Base-by-base conservation (phyloP, 345 rosid species). In the Camelina laxa region DNA sequence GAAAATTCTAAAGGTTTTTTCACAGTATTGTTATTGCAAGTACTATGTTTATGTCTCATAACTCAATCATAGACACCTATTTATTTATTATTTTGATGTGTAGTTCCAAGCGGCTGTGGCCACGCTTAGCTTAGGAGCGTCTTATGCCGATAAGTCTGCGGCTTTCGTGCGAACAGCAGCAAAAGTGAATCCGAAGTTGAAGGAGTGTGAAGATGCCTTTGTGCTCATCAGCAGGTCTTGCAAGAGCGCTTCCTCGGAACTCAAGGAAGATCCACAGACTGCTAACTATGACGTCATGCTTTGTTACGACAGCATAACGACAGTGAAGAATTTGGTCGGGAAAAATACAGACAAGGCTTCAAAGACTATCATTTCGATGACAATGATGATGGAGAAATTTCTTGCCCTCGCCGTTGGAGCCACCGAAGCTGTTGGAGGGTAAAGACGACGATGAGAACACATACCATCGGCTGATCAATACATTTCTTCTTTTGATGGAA, bases 211-310 rank as follows among this genome's bases (percentile, higher is more conserved):
- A 15, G 42, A 24, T 35, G 78, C 51, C 33, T 66, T 7, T 10
- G 9, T 0, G 51, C 2, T 33, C 36, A 33, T 33, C 9, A 7
- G 9, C 7, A 33, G 36, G 36, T 33, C 36, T 33, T 8, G 7
- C 36, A 33, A 33, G 36, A 33, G 36, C 9, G 36, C 36, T 33
- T 33, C 36, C 36, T 33, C 36, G 36, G 36, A 33, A 33, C 9
- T 33, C 36, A 33, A 33, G 36, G 36, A 33, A 33, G 36, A 33
- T 33, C 36, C 36, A 33, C 2, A 33, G 36, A 33, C 9, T 33
- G 36, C 78, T 1, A 58, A 66, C 73, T 74, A 66, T 74, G 60
- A 67, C 15, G 78, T 49, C 54, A 48, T 17, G 73, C 21, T 48
- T 14, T 66, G 60, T 66, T 7, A 2, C 7, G 78, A 74, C 51